These are phyloP conservation scores for Xylaria nigripes DNA, from an alignment of 495 filamentous ascomycete species.

Conservation along the genomic window DNA sequence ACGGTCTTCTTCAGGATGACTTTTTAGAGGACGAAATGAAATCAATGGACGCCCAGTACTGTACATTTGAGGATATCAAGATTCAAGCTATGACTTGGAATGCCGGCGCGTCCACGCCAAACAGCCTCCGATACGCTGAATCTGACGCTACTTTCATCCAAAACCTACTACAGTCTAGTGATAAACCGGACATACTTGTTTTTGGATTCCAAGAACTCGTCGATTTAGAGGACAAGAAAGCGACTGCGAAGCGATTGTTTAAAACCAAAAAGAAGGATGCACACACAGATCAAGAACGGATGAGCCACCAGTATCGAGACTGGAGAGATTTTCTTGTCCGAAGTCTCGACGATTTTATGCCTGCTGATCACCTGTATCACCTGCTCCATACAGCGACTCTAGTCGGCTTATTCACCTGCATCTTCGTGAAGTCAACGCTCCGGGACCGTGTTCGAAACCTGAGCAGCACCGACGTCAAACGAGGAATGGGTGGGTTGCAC, in stretches of 20 bases:
- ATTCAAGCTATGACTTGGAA: constrained; percentile 89
- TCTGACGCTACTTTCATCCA: constrained; percentile 66
- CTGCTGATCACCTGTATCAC: constrained; percentile 67
- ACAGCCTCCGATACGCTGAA: constrained; percentile 60
- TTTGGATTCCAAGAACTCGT: constrained; percentile 98
- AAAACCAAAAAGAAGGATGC: constrained; percentile 84
- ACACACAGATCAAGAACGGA: constrained; percentile 83
- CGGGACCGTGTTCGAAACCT: constrained; percentile 68
- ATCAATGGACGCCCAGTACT: constrained; percentile 67
- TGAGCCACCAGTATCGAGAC: constrained; percentile 94
- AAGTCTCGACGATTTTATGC: constrained; percentile 74
- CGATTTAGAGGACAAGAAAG: constrained; percentile 91
- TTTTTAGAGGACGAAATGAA: constrained; percentile 90
- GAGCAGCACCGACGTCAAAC: constrained; percentile 75
- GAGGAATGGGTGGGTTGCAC: constrained; percentile 85
- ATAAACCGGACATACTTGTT: constrained; percentile 79
- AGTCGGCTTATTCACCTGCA: constrained; percentile 89
- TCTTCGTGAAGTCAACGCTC: constrained; percentile 79
- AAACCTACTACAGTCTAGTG: constrained; percentile 58
- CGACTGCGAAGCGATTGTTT: constrained; percentile 81
- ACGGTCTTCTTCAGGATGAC: constrained; percentile 87
- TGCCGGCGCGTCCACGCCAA: constrained; percentile 83
- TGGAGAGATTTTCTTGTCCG: constrained; percentile 85
- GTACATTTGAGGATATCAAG: constrained; percentile 71
- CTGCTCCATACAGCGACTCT: constrained; percentile 82